Percentiles rank a stretch among this genome's conserved stretches.
Conservation (phyloP, 2,329 filamentous ascomycete species). For the Diaporthe batatas region DNA sequence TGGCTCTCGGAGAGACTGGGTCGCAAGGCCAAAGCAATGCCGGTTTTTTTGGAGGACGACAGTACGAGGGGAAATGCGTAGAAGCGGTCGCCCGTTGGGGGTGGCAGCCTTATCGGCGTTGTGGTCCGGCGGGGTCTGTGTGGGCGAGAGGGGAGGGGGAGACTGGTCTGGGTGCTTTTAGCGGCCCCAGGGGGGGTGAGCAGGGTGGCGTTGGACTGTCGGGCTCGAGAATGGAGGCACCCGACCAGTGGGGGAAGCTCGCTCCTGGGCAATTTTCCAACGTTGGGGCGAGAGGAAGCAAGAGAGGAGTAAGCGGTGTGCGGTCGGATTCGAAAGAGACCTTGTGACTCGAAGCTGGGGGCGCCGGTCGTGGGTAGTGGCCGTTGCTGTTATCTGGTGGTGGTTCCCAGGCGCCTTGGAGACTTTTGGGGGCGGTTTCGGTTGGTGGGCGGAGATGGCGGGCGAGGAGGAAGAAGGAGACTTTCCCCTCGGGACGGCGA, state of each 20-base stretch:
- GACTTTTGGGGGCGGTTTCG: background rate
- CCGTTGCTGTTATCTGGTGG: constrained; percentile 26
- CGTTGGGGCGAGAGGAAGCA: constrained; percentile 15
- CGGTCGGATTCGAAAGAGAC: constrained; percentile 6
- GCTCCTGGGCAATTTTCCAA: constrained; percentile 8
- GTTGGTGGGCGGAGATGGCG: background rate
- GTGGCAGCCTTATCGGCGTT: constrained; percentile 40
- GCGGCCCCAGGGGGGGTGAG: background rate
- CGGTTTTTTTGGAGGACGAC: constrained; percentile 2
- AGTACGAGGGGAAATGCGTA: constrained; percentile 9
- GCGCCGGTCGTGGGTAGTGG: background rate
- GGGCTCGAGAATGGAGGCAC: constrained; percentile 17
- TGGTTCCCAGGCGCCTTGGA: too few relatives aligned
- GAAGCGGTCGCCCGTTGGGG: constrained; percentile 1
- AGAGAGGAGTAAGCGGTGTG: constrained; percentile 26
- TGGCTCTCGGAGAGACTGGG: background rate
- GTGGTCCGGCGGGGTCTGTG: constrained; percentile 22
- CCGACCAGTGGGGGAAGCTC: constrained; percentile 8
- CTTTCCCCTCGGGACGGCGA: constrained; percentile 28
- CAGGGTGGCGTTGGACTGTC: constrained; percentile 24
- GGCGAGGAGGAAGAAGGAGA: background rate
- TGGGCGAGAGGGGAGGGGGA: background rate
- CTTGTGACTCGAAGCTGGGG: constrained; percentile 31
- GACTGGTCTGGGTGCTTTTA: constrained; percentile 6
- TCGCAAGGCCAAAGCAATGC: constrained; percentile 3